Evolutionary conservation across 1,284 basidiomycete genomes (phyloP).

Genomic region (Xerocomus nothofagi): DNA sequence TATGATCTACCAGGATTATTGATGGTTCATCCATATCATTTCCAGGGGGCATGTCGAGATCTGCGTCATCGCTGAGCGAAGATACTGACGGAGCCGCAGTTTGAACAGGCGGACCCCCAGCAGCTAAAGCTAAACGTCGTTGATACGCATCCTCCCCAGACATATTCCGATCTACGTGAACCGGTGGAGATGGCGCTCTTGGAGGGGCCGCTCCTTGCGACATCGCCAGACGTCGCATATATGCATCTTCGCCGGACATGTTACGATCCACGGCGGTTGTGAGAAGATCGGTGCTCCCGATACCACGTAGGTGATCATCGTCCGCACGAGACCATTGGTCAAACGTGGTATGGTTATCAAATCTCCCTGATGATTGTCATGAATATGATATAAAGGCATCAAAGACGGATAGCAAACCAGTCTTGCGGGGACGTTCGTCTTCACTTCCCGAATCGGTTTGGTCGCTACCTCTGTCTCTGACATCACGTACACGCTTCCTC

Average conservation of each 20-base stretch:
- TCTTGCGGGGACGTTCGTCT: constrained; percentile 68
- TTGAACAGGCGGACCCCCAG: constrained; percentile 24
- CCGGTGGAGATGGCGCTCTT: constrained; percentile 21
- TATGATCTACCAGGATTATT: constrained; percentile 23
- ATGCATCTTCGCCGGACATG: constrained; percentile 60
- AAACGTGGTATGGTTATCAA: constrained; percentile 43
- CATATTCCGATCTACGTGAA: constrained; percentile 38
- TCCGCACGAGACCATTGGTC: constrained; percentile 57
- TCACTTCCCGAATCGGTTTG: constrained; percentile 71
- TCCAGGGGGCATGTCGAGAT: constrained; percentile 18
- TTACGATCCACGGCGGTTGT: constrained; percentile 31
- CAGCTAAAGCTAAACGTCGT: constrained; percentile 56
- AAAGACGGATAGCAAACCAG: constrained; percentile 45
- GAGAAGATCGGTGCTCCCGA: constrained; percentile 30
- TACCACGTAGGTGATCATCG: constrained; percentile 42
- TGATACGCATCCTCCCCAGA: constrained; percentile 68
- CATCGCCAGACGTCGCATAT: constrained; percentile 54
- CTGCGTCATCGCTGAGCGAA: constrained; percentile 13
- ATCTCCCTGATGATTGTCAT: constrained; percentile 47
- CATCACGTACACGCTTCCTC: constrained; percentile 59
- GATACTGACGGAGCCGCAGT: constrained; percentile 10
- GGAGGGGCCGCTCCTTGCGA: constrained; percentile 35
- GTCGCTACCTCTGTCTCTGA: constrained; percentile 49
- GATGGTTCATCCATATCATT: constrained; percentile 14
- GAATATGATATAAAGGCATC: background rate